Evolutionary conservation across 2,329 filamentous ascomycete genomes (phyloP), one percentile per base, ranked within the genome.

Genomic region (Zasmidium angulare): DNA sequence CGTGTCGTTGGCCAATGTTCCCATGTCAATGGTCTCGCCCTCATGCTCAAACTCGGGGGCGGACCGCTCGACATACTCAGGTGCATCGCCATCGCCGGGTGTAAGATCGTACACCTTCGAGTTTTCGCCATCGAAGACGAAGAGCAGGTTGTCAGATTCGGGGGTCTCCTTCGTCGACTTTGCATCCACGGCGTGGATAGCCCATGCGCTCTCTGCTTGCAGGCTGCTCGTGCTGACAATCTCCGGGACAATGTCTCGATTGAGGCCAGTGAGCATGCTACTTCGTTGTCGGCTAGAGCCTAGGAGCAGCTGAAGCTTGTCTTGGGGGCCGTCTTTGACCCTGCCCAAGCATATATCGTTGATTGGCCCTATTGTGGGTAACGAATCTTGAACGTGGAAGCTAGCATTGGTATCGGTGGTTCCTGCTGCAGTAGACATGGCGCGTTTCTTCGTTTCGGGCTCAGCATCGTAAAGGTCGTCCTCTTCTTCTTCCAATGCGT

Each of bases 41-140:
- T 93, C 91, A 49, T 89, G 87, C 62, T 99, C 96, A 71, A 98
- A 97, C 69, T 99, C 95, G 0, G 92, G 91, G 43, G 89, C 91
- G 36, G 86, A 85, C 7, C 93, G 82, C 43, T 89, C 71, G 6
- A 60, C 63, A 48, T 70, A 72, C 9, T 46, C 56, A 10, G 61
- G 47, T 11, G 63, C 63, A 17, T 60, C 60, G 3, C 49, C 58
- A n/a, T 53, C 48, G 2, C 31, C 29, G 3, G 48, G 21, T 2
- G 50, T 47, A 14, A 69, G 62, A 46, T 68, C 64, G 59, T 70
- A 72, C 20, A 64, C 58, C 52, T 66, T 68, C 14, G 71, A 72
- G 14, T 53, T 46, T 48, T 63, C 52, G 21, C 69, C 68, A 50
- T 72, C 66, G 43, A 63, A 71, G n/a, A 69, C 63, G 54, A 72